Conservation (phyloP, 345 rosid genomes). For the Camelina laxa region DNA sequence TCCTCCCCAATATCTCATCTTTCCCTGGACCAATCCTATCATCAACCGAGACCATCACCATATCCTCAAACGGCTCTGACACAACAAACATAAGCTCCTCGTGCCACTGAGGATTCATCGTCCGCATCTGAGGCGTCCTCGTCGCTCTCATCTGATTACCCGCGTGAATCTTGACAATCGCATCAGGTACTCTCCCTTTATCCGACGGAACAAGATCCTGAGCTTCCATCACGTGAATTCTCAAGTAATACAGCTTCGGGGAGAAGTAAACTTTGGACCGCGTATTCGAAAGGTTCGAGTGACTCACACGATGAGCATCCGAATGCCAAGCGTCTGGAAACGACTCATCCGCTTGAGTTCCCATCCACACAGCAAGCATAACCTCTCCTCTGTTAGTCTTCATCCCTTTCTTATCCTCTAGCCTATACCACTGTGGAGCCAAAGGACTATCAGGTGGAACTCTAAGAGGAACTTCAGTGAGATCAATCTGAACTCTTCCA, state of each 20-base stretch:
- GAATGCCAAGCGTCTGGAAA: slow-evolving; percentile 98
- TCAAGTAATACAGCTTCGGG: slow-evolving; percentile 85
- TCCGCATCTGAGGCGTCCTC: slow-evolving; percentile 54
- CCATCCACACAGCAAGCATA: slow-evolving; percentile 99
- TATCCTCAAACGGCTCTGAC: slow-evolving; percentile 90
- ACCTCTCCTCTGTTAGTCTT: slow-evolving; percentile 69
- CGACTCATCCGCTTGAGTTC: slow-evolving; percentile 97
- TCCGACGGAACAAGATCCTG: slow-evolving; percentile 81
- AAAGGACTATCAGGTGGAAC: slow-evolving; percentile 94
- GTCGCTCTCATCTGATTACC: slow-evolving; percentile 73
- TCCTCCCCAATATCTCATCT: slow-evolving; percentile 76
- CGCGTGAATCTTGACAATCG: slow-evolving; percentile 58
- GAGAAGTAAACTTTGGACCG: slow-evolving; percentile 93
- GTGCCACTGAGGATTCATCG: slow-evolving; percentile 69
- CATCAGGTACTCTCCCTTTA: slow-evolving; percentile 67
- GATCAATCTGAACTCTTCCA: slow-evolving; percentile 62
- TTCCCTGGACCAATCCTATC: slow-evolving; percentile 75
- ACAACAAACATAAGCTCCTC: slow-evolving; percentile 95
- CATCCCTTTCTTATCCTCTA: slow-evolving; percentile 70
- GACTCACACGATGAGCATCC: slow-evolving; percentile 82
- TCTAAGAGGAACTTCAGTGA: slow-evolving; percentile 73
- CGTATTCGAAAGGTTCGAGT: slow-evolving; percentile 69
- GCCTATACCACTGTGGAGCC: slow-evolving; percentile 94
- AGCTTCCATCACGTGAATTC: slow-evolving; percentile 76
- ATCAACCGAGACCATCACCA: slow-evolving; percentile 65